Evolutionary conservation across 2,329 filamentous ascomycete species (phyloP).

Genomic region (Periconia macrospinosa): DNA sequence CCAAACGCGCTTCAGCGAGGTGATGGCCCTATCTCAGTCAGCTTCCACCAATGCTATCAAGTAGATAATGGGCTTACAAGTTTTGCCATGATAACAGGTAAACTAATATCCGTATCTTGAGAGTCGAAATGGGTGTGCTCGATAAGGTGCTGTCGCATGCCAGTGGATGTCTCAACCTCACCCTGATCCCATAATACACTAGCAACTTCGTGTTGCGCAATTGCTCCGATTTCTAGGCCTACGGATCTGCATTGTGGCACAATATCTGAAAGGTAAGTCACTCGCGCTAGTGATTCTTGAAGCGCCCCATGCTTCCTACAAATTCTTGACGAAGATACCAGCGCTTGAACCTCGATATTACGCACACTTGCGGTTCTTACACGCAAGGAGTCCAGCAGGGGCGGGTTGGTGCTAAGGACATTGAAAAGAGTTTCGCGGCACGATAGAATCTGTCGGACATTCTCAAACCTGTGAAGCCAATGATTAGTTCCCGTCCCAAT

Average conservation of each 20-base stretch:
- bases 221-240: conserved; percentile 76
- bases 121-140: conserved; percentile 35
- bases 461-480: conserved; percentile 64
- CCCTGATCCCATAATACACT: conserved; percentile 93
- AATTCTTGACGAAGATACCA: conserved; percentile 73
- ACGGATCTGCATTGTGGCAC: conserved; percentile 68
- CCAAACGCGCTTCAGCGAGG: conserved; percentile 84
- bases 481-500: conserved; percentile 2
- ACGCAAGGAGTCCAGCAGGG: conserved; percentile 63
- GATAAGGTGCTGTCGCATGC: conserved; percentile 75
- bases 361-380: conserved; percentile 66
- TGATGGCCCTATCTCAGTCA: conserved; percentile 66
- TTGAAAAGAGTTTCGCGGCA: conserved; percentile 83
- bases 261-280: conserved; percentile 79
- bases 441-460: conserved; percentile 78
- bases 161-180: conserved; percentile 84
- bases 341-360: conserved; percentile 73
- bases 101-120: conserved; percentile 29
- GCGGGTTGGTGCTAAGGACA: conserved; percentile 70
- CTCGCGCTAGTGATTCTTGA: conserved; percentile 84
- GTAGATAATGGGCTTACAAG: conserved; percentile 53
- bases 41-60: not conserved
- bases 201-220: conserved; percentile 79
- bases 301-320: conserved; percentile 78
- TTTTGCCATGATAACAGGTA: conserved; percentile 77